phyloP scores from a whole-genome alignment of 2,329 filamentous ascomycete genomes.

The Penicillium polonicum region DNA sequence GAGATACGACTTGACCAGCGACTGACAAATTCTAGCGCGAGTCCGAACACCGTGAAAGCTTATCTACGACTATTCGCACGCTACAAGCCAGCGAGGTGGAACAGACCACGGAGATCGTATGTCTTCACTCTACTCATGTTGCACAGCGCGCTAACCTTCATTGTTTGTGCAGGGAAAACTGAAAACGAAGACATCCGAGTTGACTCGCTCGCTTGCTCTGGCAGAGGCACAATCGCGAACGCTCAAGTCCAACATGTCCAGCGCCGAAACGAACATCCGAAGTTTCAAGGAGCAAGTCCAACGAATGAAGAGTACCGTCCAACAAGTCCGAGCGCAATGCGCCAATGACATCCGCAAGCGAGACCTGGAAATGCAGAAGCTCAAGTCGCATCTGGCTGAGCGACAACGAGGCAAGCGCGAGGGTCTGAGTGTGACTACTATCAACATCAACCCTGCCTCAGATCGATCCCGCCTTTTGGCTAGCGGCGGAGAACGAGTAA shows the following conservation, averaged over 20 bases:
- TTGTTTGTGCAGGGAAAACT: slow-evolving; percentile 47
- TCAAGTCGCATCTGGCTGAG: slow-evolving; percentile 83
- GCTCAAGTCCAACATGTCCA: slow-evolving; percentile 67
- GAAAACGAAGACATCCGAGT: slow-evolving; percentile 55
- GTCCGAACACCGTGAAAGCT: slow-evolving; percentile 79
- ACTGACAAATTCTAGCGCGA: slow-evolving; percentile 63
- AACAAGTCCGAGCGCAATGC: slow-evolving; percentile 82
- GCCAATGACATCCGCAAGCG: slow-evolving; percentile 88
- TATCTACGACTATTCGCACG: slow-evolving; percentile 73
- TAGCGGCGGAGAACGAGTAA: slow-evolving; percentile 45
- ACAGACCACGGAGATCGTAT: slow-evolving; percentile 66
- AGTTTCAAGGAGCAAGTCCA: slow-evolving; percentile 81
- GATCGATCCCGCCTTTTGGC: slow-evolving; percentile 33
- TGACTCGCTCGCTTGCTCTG: slow-evolving; percentile 56
- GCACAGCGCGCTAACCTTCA: not conserved
- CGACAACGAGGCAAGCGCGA: slow-evolving; percentile 58
- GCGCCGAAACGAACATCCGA: slow-evolving; percentile 70
- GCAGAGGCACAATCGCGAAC: slow-evolving; percentile 70
- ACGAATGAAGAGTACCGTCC: slow-evolving; percentile 73
- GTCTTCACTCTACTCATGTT: slow-evolving; percentile 24
- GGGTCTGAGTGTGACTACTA: slow-evolving; percentile 52
- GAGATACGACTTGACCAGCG: not conserved
- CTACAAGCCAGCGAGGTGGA: slow-evolving; percentile 73
- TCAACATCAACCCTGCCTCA: slow-evolving; percentile 45
- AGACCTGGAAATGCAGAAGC: slow-evolving; percentile 80